Evolutionary conservation across 1,284 basidiomycete genomes (phyloP).

Genomic region (Stygiomarasmius scandens): DNA sequence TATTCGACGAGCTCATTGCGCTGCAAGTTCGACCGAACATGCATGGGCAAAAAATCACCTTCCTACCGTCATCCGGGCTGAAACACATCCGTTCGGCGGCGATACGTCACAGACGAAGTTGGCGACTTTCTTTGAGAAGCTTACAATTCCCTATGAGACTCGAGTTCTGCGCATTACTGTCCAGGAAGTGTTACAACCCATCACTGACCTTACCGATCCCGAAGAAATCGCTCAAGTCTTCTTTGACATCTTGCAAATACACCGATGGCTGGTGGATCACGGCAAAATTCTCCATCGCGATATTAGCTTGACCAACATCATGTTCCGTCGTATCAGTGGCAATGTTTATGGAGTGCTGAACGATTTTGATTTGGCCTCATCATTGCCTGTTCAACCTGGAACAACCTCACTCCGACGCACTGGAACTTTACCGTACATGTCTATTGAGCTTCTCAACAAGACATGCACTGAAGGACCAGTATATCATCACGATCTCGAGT

Average conservation of each 20-base stretch:
- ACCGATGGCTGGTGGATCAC: conserved; percentile 5
- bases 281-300: conserved; percentile 11
- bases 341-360: conserved; percentile 8
- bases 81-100: no score
- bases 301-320: conserved; percentile 4
- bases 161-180: no score
- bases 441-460: not conserved
- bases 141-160: no score
- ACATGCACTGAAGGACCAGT: not conserved
- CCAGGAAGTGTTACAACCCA: conserved; percentile 1
- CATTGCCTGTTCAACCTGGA: not conserved
- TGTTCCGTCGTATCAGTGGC: conserved; percentile 3
- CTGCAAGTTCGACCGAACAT: no score
- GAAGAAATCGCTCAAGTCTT: conserved; percentile 7
- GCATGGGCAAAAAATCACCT: no score
- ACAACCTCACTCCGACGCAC: no score
- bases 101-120: no score
- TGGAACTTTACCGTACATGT: conserved; percentile 12
- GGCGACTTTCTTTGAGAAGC: no score
- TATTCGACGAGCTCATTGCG: no score
- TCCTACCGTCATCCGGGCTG: no score
- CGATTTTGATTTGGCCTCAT: conserved; percentile 7
- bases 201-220: not conserved
- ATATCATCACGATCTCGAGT: conserved; percentile 11
- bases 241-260: conserved; percentile 10